Percentiles rank a stretch among this genome's conserved stretches.
phyloP scores from a whole-genome alignment of 1,284 basidiomycete genomes.

The Trichosporon asahii region DNA sequence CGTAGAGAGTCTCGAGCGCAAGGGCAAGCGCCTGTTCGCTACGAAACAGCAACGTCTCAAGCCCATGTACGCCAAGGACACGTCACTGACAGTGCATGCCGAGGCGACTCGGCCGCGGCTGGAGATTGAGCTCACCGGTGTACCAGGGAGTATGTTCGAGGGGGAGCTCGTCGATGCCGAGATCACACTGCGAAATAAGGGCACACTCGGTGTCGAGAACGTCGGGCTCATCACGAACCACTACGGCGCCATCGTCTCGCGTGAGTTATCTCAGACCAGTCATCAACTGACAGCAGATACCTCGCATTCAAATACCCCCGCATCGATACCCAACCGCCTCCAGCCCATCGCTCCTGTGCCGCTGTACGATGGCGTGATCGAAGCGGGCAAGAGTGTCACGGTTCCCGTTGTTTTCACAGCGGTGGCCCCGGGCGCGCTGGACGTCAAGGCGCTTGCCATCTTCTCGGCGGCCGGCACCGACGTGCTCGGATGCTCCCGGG shows the following conservation, averaged over 20 bases:
- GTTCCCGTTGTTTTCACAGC: slow-evolving; percentile 32
- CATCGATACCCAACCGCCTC: slow-evolving; percentile 33
- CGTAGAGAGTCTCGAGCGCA: slow-evolving; percentile 47
- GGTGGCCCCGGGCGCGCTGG: slow-evolving; percentile 20
- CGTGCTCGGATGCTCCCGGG: slow-evolving; percentile 17
- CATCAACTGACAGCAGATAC: slow-evolving; percentile 18
- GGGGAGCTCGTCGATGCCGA: slow-evolving; percentile 39
- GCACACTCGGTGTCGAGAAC: slow-evolving; percentile 33
- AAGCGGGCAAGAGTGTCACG: slow-evolving; percentile 27
- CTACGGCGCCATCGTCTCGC: slow-evolving; percentile 25
- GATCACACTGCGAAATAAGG: slow-evolving; percentile 44
- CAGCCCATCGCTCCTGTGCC: slow-evolving; percentile 17
- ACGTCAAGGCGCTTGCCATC: slow-evolving; percentile 32
- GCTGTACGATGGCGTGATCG: slow-evolving; percentile 23
- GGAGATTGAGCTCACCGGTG: slow-evolving; percentile 26
- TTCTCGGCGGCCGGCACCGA: slow-evolving; percentile 26
- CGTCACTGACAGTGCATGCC: slow-evolving; percentile 47
- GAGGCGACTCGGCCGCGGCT: slow-evolving; percentile 44
- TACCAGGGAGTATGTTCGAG: slow-evolving; percentile 35
- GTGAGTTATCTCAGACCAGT: not conserved
- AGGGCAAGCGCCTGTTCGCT: slow-evolving; percentile 50
- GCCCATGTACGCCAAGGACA: slow-evolving; percentile 52
- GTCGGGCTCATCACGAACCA: slow-evolving; percentile 40
- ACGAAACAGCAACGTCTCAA: slow-evolving; percentile 51
- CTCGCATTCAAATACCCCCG: slow-evolving; percentile 23